A percentile compares a stretch with the other conserved stretches of the same genome.
These are phyloP conservation scores for Didymella lethalis DNA, from an alignment of 2,329 filamentous ascomycete species.

Conservation along the genomic window DNA sequence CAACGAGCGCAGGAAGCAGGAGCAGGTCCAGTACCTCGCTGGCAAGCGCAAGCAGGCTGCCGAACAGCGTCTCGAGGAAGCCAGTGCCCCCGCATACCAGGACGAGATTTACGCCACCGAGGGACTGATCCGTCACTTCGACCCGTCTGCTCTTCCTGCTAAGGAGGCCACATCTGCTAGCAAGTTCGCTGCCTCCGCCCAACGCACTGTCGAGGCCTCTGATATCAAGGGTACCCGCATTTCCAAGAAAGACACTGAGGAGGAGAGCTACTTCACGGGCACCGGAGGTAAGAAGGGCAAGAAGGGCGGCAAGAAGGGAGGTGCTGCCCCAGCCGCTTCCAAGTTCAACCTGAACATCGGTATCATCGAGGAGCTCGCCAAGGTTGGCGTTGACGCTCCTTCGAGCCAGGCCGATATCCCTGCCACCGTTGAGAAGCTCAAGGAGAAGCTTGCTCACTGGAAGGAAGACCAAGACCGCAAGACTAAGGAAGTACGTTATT, in stretches of 20 bases:
- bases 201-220: constrained; percentile 84
- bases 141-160: constrained; percentile 70
- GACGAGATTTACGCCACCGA: constrained; percentile 92
- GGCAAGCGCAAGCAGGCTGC: constrained; percentile 79
- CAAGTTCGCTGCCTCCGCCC: constrained; percentile 75
- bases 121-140: constrained; percentile 88
- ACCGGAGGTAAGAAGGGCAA: constrained; percentile 83
- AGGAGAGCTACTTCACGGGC: constrained; percentile 82
- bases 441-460: constrained; percentile 90
- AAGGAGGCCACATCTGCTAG: constrained; percentile 70
- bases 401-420: constrained; percentile 86
- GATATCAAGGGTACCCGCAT: constrained; percentile 85
- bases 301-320: constrained; percentile 87
- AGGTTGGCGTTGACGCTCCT: constrained; percentile 85
- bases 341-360: constrained; percentile 89
- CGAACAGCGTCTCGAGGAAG: constrained; percentile 78
- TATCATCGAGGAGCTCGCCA: constrained; percentile 87
- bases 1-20: constrained; percentile 79
- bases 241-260: constrained; percentile 83
- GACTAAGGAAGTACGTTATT: constrained; percentile 80
- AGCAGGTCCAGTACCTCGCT: constrained; percentile 76
- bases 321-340: constrained; percentile 57
- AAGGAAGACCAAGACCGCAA: constrained; percentile 88
- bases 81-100: constrained; percentile 84
- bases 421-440: constrained; percentile 82